Evolutionary conservation across 202 grass and related monocot genomes (phyloP), one percentile per base, ranked within the genome.

Genomic region (Eragrostis tef): DNA sequence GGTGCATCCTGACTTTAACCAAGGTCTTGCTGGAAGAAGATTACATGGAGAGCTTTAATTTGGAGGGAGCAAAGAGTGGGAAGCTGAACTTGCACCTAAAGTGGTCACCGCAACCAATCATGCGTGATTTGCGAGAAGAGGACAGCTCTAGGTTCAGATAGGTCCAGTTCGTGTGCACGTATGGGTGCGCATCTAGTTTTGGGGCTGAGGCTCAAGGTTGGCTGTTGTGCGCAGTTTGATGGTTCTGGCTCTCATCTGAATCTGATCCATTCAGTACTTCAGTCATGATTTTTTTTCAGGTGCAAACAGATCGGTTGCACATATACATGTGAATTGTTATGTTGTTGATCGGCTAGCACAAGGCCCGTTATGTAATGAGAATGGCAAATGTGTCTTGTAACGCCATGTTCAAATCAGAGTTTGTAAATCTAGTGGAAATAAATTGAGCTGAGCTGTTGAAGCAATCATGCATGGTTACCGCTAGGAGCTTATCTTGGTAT

Each of bases 1-100:
- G 89, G 57, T 90, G 85, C 77, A 99, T 99, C 87, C 80, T 93
- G 62, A 99, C 93, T 16, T 87, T 96, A 26, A 99, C 93, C 9
- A 95, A 90, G 67, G 96, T 88, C 39, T 86, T 99, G 81, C 77
- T 93, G 11, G 93, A 99, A 86, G 89, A 88, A 75, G 93, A 99
- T 11, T 93, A 90, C 78, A 76, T 36, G 10, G 90, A 88, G 13
- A 91, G 89, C 67, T 99, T 90, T 85, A 84, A 80, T 0, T 79
- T 99, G 79, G 93, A 99, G 68, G 90, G 89, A 39, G 89, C 85
- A 34, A 99, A 99, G 74, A 84, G 93, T 7, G 91, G 96, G 11
- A 96, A 82, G 74, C 59, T 99, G 25, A 99, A 92, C 54, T 87
- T 96, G 67, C 89, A 87, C 79, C 89, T 99, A 60, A 99, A 96